Base-by-base conservation (phyloP, 2,329 filamentous ascomycete species). In the Botrytis cinerea region DNA sequence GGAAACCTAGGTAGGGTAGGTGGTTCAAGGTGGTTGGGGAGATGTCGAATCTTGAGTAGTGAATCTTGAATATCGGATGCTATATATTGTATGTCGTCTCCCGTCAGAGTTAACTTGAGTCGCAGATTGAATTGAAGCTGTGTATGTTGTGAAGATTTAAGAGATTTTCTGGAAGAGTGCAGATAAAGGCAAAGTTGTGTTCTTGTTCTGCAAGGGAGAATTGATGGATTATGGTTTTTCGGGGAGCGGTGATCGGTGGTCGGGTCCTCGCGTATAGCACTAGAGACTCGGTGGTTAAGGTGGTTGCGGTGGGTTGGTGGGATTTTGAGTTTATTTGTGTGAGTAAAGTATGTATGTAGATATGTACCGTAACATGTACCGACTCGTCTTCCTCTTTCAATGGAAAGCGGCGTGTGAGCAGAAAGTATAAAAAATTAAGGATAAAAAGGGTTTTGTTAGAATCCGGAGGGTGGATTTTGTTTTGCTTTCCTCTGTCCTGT, bases 231-330 rank as follows among this genome's bases (percentile, higher is more conserved):
- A 57, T 32, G 32, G 10, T 67, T 67, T 67, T 67, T 67, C 64
- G 64, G 64, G 64, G 60, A 62, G 64, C 46, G 64, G 46, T 67
- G 64, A 67, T 67, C 64, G 64, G 46, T 54, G 64, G 48, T 67
- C 64, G 64, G 64, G 64, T 67, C 32, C 64, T 67, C 64, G 64
- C 46, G 64, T 67, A 54, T 9, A 54, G 32, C 25, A 67, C 22
- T 40, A 54, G 28, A 54, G 46, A 67, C 64, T 67, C 64, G 64
- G 60, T 40, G 59, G 54, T 45, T 45, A 45, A 1, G 43, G 43
- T 45, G 43, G 43, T 38, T 48, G 8, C 28, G 25, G 38, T 62
- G 60, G 61, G 63, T 28, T 54, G 63, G 64, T 67, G 64, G 64
- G 64, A 64, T 28, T 64, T 20, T 45, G 38, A 28, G 38, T 40